Conservation (phyloP, 2,329 filamentous ascomycete species). For the Sporothrix humicola region DNA sequence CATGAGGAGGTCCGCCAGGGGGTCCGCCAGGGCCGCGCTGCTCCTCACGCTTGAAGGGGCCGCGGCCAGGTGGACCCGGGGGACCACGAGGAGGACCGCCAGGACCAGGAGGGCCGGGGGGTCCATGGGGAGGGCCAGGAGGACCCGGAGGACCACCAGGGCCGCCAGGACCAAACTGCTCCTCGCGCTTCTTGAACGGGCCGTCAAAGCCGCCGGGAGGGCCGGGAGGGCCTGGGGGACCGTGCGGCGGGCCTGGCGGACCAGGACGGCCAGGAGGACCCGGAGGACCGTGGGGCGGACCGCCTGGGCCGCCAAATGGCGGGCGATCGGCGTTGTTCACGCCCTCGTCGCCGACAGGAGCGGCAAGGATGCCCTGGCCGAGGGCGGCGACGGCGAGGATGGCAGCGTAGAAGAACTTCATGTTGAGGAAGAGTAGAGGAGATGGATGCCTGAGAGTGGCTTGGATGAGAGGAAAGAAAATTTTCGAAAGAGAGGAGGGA, state of each 20-base stretch:
- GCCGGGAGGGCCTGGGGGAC: too few species aligned
- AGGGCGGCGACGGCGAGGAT: conserved; percentile 13
- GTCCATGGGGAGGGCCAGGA: background rate
- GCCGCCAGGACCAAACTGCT: background rate
- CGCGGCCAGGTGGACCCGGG: too few species aligned
- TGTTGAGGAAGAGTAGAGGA: background rate
- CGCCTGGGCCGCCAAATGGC: background rate
- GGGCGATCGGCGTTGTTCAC: background rate
- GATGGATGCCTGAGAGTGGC: too few species aligned
- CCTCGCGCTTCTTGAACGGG: too few species aligned
- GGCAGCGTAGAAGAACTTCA: conserved; percentile 25
- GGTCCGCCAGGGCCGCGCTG: too few species aligned
- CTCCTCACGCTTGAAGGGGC: too few species aligned
- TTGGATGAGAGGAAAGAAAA: background rate
- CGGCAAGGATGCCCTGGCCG: conserved; percentile 11
- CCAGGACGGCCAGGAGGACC: background rate
- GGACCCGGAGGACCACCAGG: background rate
- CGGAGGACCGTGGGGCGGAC: background rate
- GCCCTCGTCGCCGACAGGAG: background rate
- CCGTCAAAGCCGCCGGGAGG: too few species aligned
- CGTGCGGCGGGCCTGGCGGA: background rate
- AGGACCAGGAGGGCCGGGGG: background rate
- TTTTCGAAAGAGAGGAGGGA: background rate
- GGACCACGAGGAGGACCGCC: too few species aligned
- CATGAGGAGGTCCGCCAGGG: too few species aligned